phyloP scores from a whole-genome alignment of 208 protist species.

The Wallacemonas sp. region DNA sequence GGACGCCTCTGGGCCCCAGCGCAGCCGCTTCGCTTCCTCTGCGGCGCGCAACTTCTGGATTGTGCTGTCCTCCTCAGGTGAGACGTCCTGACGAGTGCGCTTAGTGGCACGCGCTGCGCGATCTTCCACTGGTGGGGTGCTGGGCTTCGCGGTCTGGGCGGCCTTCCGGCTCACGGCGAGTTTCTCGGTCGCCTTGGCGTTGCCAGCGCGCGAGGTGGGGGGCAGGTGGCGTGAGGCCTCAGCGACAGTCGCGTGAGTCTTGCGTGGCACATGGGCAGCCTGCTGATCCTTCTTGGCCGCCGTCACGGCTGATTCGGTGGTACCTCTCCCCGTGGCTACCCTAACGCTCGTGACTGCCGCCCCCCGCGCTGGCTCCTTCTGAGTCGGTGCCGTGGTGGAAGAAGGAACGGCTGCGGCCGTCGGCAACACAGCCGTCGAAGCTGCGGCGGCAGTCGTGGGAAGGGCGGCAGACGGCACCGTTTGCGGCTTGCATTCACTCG shows the following conservation, averaged over 20 bases:
- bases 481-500: slow-evolving; percentile 21
- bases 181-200: neutral
- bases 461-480: slow-evolving; percentile 15
- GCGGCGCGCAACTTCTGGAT: neutral
- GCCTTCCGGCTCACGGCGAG: no score
- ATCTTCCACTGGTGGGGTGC: neutral
- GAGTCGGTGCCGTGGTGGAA: no score
- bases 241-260: neutral
- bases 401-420: neutral
- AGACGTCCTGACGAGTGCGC: neutral
- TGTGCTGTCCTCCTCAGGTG: slow-evolving; percentile 1
- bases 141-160: no score
- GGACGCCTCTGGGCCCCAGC: slow-evolving; percentile 51
- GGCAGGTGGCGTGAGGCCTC: neutral
- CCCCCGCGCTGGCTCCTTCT: no score
- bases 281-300: neutral
- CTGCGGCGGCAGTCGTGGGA: slow-evolving; percentile 4
- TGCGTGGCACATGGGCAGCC: neutral
- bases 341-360: no score
- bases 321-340: no score
- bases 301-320: neutral
- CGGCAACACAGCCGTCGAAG: slow-evolving; percentile 5
- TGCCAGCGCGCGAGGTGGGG: neutral
- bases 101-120: slow-evolving; percentile 8
- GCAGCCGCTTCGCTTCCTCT: slow-evolving; percentile 15